Evolutionary conservation across 768 basidiomycete genomes (phyloP), one percentile per base, ranked within the genome.

Genomic region (Amyloporia xantha): DNA sequence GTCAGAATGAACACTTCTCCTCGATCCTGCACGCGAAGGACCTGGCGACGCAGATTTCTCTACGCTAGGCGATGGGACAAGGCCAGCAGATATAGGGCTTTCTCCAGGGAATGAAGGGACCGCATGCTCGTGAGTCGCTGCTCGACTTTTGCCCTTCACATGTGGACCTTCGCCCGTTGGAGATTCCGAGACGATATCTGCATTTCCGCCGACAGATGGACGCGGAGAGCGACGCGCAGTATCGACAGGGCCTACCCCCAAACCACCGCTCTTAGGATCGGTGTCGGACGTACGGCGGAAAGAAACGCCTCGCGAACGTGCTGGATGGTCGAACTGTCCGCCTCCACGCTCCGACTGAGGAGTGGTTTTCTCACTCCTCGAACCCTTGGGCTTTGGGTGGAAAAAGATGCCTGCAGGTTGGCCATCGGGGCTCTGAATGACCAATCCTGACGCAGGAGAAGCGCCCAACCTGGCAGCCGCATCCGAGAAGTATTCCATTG

Each of bases 361-460:
- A 44, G 46, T 54, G 12, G 50, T 45, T 11, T 37, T 25, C 12
- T 27, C 28, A n/a, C 19, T 45, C 28, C 33, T 45, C 20, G 30
- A 13, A 35, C 48, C 53, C 26, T 54, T 55, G 6, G 52, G 17
- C 25, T 77, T 74, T 1, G 94, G 95, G 53, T 93, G 87, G 67
- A 98, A 99, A 70, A 93, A 90, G 49, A 99, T 94, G 10, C 93
- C 95, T n/a, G 90, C 78, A 2, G 91, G 89, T 56, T 91, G 83
- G 0, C 95, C 95, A 63, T 95, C 92, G 1, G 92, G 91, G 59
- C 85, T 90, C 56, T 94, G 89, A 30, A 98, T 86, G 44, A 97
- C 77, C 5, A 95, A 75, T 0, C 94, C 94, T 10, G 90, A 88
- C 4, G 87, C 84, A 3, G 87, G 83, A 0, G 88, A 84, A 2